These are phyloP conservation scores for Leishmania turanica DNA, from an alignment of 208 protist species.

Conservation along the genomic window DNA sequence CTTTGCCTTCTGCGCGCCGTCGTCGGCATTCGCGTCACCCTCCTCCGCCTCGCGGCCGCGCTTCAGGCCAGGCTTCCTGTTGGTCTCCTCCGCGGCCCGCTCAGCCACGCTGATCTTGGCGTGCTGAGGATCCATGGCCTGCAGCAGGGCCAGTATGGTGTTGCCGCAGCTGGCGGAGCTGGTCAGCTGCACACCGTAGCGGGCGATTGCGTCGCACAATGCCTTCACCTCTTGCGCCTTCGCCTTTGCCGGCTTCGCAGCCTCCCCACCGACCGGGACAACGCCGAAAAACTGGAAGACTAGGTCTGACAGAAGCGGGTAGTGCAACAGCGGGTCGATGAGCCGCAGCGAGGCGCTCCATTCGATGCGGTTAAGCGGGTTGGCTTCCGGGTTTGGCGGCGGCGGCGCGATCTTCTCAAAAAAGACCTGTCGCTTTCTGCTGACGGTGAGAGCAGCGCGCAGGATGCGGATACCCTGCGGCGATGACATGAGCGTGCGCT, in stretches of 20 bases:
- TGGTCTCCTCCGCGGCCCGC: conserved; percentile 18
- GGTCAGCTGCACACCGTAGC: conserved; percentile 51
- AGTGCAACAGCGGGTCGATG: conserved; percentile 61
- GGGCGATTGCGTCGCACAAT: conserved; percentile 58
- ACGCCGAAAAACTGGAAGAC: conserved; percentile 69
- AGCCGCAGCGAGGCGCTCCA: conserved; percentile 33
- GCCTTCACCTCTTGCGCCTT: conserved; percentile 60
- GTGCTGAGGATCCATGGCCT: conserved; percentile 53
- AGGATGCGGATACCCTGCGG: conserved; percentile 60
- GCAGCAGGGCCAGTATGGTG: conserved; percentile 52
- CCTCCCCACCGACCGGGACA: conserved; percentile 16
- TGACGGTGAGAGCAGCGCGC: conserved; percentile 37
- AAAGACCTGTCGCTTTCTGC: conserved; percentile 52
- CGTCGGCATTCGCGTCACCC: conserved; percentile 15
- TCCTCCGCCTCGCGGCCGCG: conserved; percentile 38
- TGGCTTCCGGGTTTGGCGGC: conserved; percentile 19
- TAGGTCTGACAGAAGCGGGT: conserved; percentile 50
- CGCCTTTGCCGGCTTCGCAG: conserved; percentile 23
- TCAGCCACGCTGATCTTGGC: conserved; percentile 18
- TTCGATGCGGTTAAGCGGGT: conserved; percentile 29
- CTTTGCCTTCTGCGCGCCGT: conserved; percentile 27
- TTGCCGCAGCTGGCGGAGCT: conserved; percentile 60
- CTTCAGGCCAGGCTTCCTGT: conserved; percentile 35
- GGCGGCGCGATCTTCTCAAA: conserved; percentile 49
- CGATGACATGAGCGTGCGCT: conserved; percentile 32